A percentile compares a stretch with the other conserved stretches of the same genome.
phyloP scores from a whole-genome alignment of 1,284 basidiomycete species.

The Anthracocystis walkeri region DNA sequence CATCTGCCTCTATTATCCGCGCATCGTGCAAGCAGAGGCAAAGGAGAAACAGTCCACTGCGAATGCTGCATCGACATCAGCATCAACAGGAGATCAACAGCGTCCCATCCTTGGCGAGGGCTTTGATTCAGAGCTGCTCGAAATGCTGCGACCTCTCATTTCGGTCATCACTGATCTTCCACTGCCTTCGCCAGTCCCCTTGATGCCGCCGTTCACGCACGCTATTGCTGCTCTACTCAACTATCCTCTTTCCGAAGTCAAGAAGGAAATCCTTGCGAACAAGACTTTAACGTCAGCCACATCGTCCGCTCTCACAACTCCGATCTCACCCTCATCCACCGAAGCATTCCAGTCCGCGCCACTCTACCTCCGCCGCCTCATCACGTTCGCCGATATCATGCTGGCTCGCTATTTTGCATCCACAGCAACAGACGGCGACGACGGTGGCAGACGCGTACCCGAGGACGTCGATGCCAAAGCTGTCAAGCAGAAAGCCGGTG shows the following conservation, averaged over 20 bases:
- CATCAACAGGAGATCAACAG: background rate
- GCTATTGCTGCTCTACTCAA: conserved; percentile 63
- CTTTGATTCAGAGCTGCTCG: conserved; percentile 41
- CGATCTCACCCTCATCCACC: conserved; percentile 31
- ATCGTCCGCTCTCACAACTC: conserved; percentile 2
- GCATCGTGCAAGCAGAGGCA: conserved; percentile 36
- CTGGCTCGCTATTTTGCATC: conserved; percentile 39
- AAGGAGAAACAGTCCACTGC: conserved; percentile 19
- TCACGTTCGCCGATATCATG: conserved; percentile 39
- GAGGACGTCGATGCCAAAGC: conserved; percentile 47
- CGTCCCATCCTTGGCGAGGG: conserved; percentile 42
- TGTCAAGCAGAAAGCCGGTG: conserved; percentile 25
- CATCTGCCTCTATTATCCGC: conserved; percentile 61
- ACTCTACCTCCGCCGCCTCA: conserved; percentile 27
- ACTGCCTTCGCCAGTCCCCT: conserved; percentile 27
- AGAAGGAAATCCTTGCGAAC: conserved; percentile 14
- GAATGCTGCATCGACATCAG: conserved; percentile 2
- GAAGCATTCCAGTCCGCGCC: conserved; percentile 26
- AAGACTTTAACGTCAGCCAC: background rate
- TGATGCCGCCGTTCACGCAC: conserved; percentile 57
- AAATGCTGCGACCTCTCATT: conserved; percentile 50
- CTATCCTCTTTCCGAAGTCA: conserved; percentile 44
- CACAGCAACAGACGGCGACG: conserved; percentile 5
- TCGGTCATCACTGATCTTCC: conserved; percentile 41
- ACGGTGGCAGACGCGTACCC: conserved; percentile 15